phyloP scores from a whole-genome alignment of 2,329 filamentous ascomycete genomes.

The Ophiostoma perfectum region DNA sequence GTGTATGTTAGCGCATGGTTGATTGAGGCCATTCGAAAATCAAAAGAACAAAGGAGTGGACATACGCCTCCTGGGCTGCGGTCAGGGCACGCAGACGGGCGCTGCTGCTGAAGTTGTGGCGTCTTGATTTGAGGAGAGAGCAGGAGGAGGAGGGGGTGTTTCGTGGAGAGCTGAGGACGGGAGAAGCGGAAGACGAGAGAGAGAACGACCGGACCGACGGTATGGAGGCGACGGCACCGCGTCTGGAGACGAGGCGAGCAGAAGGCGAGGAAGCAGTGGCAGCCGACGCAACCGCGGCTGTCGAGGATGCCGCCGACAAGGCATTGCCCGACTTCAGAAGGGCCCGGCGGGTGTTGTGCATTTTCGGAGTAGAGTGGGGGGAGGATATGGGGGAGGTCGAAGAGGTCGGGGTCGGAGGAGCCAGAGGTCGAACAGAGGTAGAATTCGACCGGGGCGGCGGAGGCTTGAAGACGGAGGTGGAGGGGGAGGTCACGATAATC shows the following conservation, averaged over 20 bases:
- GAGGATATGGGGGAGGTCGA: not conserved
- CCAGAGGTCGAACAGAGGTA: not conserved
- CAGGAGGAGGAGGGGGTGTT: not conserved
- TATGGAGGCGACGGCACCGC: not conserved
- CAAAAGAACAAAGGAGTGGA: conserved; percentile 29
- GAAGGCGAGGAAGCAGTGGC: not conserved
- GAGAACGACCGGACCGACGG: not conserved
- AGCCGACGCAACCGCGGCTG: too few species aligned
- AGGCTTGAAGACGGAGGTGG: not conserved
- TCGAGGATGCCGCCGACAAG: not conserved
- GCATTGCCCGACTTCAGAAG: conserved; percentile 20
- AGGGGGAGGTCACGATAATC: not conserved
- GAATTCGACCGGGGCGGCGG: not conserved
- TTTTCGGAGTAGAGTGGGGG: conserved; percentile 2
- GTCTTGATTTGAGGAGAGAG: not conserved
- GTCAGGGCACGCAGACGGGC: conserved; percentile 33
- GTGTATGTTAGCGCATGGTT: not conserved
- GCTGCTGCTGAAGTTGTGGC: conserved; percentile 38
- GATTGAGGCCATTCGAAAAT: not conserved
- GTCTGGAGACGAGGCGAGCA: not conserved
- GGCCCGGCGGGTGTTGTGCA: conserved; percentile 23
- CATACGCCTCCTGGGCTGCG: conserved; percentile 37
- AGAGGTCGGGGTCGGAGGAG: not conserved
- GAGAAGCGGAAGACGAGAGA: not conserved
- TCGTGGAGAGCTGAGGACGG: not conserved